Percentiles rank a stretch among this genome's conserved stretches.
These are phyloP conservation scores for Colletotrichum viniferum DNA, from an alignment of 2,329 filamentous ascomycete species.

Conservation along the genomic window DNA sequence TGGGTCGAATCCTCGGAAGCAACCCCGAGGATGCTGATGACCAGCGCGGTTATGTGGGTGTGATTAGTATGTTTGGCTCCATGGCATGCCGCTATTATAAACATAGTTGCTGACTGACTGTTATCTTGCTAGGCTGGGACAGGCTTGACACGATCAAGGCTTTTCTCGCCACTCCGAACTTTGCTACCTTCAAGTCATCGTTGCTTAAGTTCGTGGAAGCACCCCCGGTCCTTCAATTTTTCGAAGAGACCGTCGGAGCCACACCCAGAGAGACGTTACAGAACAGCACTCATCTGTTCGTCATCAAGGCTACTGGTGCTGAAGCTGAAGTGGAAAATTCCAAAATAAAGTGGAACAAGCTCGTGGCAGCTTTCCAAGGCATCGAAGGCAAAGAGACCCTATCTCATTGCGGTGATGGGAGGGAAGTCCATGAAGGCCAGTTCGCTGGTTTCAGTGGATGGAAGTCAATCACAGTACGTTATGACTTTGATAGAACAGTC, in stretches of 20 bases:
- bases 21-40: background rate
- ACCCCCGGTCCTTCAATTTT: background rate
- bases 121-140: background rate
- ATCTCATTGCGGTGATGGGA: background rate
- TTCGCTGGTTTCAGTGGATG: conserved; percentile 4
- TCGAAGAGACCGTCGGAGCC: background rate
- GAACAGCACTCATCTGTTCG: background rate
- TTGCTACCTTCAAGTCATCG: background rate
- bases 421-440: background rate
- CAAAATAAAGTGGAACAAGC: background rate
- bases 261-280: background rate
- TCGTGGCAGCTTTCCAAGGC: background rate
- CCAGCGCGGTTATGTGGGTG: background rate
- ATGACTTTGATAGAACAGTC: background rate
- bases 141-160: background rate
- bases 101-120: background rate
- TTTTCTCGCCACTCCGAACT: background rate
- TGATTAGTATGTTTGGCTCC: background rate
- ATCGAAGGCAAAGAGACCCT: background rate
- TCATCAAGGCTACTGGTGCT: background rate
- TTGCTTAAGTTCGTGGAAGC: background rate
- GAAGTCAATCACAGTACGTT: background rate
- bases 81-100: background rate
- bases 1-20: background rate
- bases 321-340: background rate